Evolutionary conservation across 192 early-diverging fungal species (phyloP).

Genomic region (Umbelopsis isabellina): DNA sequence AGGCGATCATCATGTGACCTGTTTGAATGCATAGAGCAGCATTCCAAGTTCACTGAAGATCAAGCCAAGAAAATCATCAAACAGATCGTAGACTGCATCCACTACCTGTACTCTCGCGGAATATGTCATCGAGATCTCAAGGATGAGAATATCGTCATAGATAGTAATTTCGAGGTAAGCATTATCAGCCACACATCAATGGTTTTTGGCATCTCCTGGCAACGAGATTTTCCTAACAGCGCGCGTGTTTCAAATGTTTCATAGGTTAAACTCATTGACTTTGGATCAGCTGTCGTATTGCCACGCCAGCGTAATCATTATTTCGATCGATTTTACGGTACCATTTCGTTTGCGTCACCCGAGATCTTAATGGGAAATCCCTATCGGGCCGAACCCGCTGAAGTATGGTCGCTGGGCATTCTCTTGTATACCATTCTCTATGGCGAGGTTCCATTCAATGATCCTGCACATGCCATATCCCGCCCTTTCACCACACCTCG

Average conservation of each 20-base stretch:
- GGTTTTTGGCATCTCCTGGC: neutral
- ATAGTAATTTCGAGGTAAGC: constrained; percentile 38
- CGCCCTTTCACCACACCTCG: constrained; percentile 40
- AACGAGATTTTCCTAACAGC: neutral
- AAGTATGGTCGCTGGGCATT: constrained; percentile 77
- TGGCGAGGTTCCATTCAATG: constrained; percentile 65
- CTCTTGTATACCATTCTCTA: constrained; percentile 60
- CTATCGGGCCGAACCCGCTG: constrained; percentile 68
- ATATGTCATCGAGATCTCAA: constrained; percentile 85
- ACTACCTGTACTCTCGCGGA: constrained; percentile 60
- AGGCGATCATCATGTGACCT: constrained; percentile 67
- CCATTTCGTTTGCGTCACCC: constrained; percentile 60
- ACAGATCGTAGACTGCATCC: constrained; percentile 70
- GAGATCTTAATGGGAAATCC: constrained; percentile 63
- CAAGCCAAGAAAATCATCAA: constrained; percentile 67
- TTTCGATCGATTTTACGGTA: constrained; percentile 56
- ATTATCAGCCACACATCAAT: constrained; percentile 18
- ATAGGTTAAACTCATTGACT: constrained; percentile 69
- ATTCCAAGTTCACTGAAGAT: constrained; percentile 62
- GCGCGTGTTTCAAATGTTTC: constrained; percentile 1
- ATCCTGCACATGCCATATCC: constrained; percentile 46
- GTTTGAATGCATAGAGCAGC: constrained; percentile 79
- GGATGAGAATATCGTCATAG: constrained; percentile 70
- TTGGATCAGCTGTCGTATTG: constrained; percentile 58
- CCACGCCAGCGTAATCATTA: constrained; percentile 26